Evolutionary conservation across 805 yeast species (phyloP).

Genomic region (Spencermartinsiella europaea): DNA sequence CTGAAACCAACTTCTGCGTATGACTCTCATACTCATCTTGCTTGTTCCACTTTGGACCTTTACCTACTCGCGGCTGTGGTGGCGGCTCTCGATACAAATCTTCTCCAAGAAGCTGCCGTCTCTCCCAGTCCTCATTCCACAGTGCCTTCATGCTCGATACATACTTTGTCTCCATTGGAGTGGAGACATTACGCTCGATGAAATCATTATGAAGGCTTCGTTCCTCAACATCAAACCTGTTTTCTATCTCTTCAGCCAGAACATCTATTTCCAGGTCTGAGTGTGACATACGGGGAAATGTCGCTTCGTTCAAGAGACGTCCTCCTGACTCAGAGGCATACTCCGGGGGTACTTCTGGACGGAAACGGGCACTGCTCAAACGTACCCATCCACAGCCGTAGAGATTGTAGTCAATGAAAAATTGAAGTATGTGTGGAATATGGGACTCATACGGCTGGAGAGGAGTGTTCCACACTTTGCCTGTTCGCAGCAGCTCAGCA

Average conservation of each 20-base stretch:
- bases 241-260: conserved; percentile 52
- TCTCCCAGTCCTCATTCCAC: conserved; percentile 44
- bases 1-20: neutral
- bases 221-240: conserved; percentile 38
- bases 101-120: conserved; percentile 3
- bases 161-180: conserved; percentile 17
- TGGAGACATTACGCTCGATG: conserved; percentile 29
- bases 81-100: neutral
- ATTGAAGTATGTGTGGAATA: conserved; percentile 70
- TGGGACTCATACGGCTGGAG: conserved; percentile 72
- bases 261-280: conserved; percentile 70
- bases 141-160: conserved; percentile 37
- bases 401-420: conserved; percentile 74
- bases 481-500: conserved; percentile 44
- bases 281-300: conserved; percentile 52
- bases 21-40: conserved; percentile 8
- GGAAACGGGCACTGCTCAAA: conserved; percentile 26
- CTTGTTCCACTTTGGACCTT: conserved; percentile 4
- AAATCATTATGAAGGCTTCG: conserved; percentile 50
- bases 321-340: conserved; percentile 8
- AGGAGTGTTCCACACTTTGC: conserved; percentile 36
- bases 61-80: neutral
- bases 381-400: conserved; percentile 80
- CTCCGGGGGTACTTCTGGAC: conserved; percentile 12
- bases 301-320: conserved; percentile 3